These are phyloP conservation scores for Mycena latifolia DNA, from an alignment of 768 basidiomycete species.

Conservation along the genomic window DNA sequence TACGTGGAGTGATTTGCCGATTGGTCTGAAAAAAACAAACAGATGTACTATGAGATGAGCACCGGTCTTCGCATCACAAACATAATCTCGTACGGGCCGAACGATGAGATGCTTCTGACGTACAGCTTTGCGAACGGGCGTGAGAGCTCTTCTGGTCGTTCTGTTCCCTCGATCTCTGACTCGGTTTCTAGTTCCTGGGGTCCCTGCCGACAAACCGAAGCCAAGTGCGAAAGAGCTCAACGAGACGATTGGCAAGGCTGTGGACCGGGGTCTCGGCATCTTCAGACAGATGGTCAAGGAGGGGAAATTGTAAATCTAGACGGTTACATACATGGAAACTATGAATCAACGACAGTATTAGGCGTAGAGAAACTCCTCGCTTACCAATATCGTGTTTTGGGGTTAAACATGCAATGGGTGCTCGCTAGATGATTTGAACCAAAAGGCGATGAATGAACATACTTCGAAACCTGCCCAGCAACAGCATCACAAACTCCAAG, in stretches of 20 bases:
- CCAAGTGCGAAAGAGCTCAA: conserved; percentile 30
- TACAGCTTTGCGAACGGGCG: conserved; percentile 29
- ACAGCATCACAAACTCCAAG: no score
- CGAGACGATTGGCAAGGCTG: conserved; percentile 9
- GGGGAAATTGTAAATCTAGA: conserved; percentile 28
- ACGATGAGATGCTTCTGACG: conserved; percentile 25
- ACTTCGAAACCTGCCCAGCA: no score
- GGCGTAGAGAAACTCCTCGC: no score
- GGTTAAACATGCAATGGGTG: no score
- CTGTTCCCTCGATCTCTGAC: neutral
- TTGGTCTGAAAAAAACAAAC: neutral
- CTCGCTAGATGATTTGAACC: no score
- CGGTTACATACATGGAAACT: no score
- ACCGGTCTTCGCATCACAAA: conserved; percentile 26
- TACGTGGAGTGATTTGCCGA: no score
- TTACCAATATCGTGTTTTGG: no score
- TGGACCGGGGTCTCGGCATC: conserved; percentile 18
- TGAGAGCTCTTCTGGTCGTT: neutral
- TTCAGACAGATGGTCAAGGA: conserved; percentile 30
- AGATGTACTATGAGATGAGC: conserved; percentile 32
- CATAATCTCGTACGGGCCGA: conserved; percentile 26
- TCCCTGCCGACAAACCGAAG: conserved; percentile 23
- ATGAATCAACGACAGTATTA: no score
- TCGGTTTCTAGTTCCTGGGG: conserved; percentile 18
- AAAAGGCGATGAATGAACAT: no score